Conservation (phyloP, 2,329 filamentous ascomycete species). For the Fusarium udum region DNA sequence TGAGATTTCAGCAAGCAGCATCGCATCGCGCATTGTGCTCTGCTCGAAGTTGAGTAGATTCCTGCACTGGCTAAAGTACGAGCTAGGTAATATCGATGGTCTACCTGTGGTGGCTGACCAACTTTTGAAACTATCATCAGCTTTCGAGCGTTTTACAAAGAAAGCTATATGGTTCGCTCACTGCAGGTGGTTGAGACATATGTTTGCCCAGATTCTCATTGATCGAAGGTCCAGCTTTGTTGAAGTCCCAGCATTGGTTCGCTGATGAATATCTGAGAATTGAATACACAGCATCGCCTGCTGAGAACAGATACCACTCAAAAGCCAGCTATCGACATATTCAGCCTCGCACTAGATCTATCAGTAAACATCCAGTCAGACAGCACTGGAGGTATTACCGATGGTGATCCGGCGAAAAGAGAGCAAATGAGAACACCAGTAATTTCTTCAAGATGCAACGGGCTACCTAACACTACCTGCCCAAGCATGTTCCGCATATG, state of each 20-base stretch:
- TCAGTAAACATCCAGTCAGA: not conserved
- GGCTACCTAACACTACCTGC: conserved; percentile 51
- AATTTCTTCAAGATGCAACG: conserved; percentile 53
- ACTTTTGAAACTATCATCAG: conserved; percentile 31
- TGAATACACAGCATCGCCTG: conserved; percentile 56
- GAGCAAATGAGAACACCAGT: conserved; percentile 54
- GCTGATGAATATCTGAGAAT: conserved; percentile 52
- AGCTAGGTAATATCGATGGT: conserved; percentile 49
- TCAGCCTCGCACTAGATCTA: conserved; percentile 40
- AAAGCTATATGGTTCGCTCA: not conserved
- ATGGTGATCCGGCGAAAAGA: conserved; percentile 32
- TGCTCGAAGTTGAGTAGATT: conserved; percentile 53
- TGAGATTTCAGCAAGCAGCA: conserved; percentile 53
- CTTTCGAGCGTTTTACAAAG: not conserved
- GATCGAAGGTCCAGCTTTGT: conserved; percentile 48
- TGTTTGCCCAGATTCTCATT: conserved; percentile 31
- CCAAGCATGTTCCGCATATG: conserved; percentile 51
- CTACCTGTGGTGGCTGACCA: conserved; percentile 54
- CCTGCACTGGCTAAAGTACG: conserved; percentile 53
- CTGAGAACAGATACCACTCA: conserved; percentile 54
- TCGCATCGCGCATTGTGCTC: conserved; percentile 53
- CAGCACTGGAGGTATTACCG: conserved; percentile 10
- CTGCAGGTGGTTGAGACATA: conserved; percentile 31
- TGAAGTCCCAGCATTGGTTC: conserved; percentile 46
- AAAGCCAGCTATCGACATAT: conserved; percentile 55